phyloP scores from a whole-genome alignment of 805 yeast species.

The Monosporozyma servazzii region DNA sequence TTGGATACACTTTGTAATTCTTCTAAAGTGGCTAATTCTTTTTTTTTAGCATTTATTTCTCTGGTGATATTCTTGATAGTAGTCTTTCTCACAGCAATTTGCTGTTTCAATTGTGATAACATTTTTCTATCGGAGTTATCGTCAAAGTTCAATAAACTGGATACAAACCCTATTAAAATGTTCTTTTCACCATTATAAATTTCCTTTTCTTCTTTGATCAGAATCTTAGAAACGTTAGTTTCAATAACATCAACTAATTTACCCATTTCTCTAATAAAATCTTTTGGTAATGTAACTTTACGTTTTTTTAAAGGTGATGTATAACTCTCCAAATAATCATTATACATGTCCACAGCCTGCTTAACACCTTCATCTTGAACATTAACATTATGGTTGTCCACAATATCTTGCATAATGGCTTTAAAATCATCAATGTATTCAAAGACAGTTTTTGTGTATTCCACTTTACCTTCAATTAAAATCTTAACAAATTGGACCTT shows the following conservation, averaged over 20 bases:
- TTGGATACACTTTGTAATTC: slow-evolving; percentile 1
- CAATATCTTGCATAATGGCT: slow-evolving; percentile 35
- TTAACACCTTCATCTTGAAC: slow-evolving; percentile 70
- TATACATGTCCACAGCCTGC: slow-evolving; percentile 42
- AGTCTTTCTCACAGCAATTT: slow-evolving; percentile 7
- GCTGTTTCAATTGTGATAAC: slow-evolving; percentile 7
- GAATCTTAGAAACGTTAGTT: slow-evolving; percentile 12
- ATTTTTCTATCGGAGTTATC: slow-evolving; percentile 1
- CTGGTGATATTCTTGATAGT: not conserved
- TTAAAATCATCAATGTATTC: slow-evolving; percentile 33
- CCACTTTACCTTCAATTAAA: slow-evolving; percentile 18
- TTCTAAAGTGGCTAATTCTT: slow-evolving; percentile 1
- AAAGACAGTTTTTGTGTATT: slow-evolving; percentile 12
- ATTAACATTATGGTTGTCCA: slow-evolving; percentile 58
- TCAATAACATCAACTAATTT: slow-evolving; percentile 11
- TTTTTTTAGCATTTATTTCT: slow-evolving; percentile 1
- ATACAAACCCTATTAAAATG: not conserved
- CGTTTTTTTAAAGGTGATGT: not conserved
- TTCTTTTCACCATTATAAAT: not conserved
- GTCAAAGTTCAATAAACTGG: not conserved
- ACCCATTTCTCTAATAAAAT: slow-evolving; percentile 9
- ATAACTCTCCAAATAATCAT: slow-evolving; percentile 17
- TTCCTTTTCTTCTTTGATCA: slow-evolving; percentile 1
- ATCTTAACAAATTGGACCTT: slow-evolving; percentile 22
- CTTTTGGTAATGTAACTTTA: slow-evolving; percentile 8